Base-by-base conservation (phyloP, 2,329 filamentous ascomycete species). In the Colletotrichum incanum region DNA sequence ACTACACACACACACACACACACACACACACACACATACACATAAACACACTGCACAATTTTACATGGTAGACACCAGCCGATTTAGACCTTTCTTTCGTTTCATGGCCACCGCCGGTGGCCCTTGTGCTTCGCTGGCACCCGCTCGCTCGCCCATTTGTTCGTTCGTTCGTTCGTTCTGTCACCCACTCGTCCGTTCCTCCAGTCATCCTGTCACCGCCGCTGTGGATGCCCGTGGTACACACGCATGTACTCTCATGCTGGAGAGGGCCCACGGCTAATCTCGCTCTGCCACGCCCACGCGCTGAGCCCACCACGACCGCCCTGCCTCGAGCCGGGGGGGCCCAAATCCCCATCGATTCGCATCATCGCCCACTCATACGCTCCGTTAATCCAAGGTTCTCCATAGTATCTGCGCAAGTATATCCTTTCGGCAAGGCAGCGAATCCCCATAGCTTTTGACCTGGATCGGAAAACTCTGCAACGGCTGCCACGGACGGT, bases 391-490 rank as follows among this genome's bases (percentile, higher is more conserved):
- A 56, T 31, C 14, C 52, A 58, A 65, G 50, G 26, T 11, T 41
- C 45, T 31, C 59, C 49, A 50, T 34, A 47, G 56, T 54, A 43
- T 23, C 61, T 54, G 16, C 47, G 37, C 45, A 54, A n/a, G 16
- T 14, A 54, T 28, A 31, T 31, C 28, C 28, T 31, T 31, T 31
- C 28, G 28, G 28, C 28, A 31, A 31, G 6, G 28, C 28, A 31
- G 28, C 43, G 23, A 61, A 49, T 64, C 60, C 28, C 50, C 67
- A 56, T 67, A 39, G 47, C 54, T 50, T 65, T 47, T 62, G 49
- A 34, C 50, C 58, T 64, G 41, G 41, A 68, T 68, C 65, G 65
- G 69, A 68, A 72, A 72, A 72, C 69, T 72, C 69, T 68, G 69
- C 69, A 64, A 68, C 69, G 54, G 56, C 68, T 39, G 62, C 64